These are phyloP conservation scores for Truncatella angustata DNA, from an alignment of 2,329 filamentous ascomycete species.

Conservation along the genomic window DNA sequence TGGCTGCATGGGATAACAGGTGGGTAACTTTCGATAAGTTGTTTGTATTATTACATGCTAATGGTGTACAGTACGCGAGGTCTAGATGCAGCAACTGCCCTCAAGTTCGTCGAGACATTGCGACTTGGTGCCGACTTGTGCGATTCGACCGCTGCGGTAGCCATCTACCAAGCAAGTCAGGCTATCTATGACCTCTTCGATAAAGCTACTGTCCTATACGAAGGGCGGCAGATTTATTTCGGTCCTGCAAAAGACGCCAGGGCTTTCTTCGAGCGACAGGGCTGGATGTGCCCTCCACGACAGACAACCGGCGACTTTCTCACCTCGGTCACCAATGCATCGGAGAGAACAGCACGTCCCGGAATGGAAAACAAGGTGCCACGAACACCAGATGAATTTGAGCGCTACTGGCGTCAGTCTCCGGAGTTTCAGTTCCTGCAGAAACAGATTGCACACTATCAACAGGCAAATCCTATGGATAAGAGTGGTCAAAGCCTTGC, in stretches of 20 bases:
- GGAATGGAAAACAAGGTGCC: conserved; percentile 64
- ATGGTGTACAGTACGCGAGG: conserved; percentile 54
- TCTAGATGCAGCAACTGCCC: conserved; percentile 69
- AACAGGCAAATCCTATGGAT: conserved; percentile 42
- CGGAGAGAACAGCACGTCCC: conserved; percentile 51
- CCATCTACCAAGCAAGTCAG: conserved; percentile 59
- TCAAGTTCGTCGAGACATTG: conserved; percentile 70
- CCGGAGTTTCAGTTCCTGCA: conserved; percentile 40
- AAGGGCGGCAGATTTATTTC: conserved; percentile 67
- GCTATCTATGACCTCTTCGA: conserved; percentile 12
- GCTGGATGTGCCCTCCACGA: conserved; percentile 64
- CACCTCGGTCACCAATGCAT: conserved; percentile 65
- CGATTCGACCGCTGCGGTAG: conserved; percentile 60
- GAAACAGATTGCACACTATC: conserved; percentile 49
- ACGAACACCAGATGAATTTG: conserved; percentile 69
- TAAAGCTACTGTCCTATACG: conserved; percentile 57
- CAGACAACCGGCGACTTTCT: conserved; percentile 71
- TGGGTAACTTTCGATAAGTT: conserved; percentile 60
- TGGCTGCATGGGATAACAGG: conserved; percentile 32
- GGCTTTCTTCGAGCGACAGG: conserved; percentile 65
- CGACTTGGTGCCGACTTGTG: conserved; percentile 64
- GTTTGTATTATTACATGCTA: not conserved
- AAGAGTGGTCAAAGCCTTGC: conserved; percentile 35
- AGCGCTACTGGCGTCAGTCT: conserved; percentile 43
- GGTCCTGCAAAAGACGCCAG: conserved; percentile 60